A percentile compares a stretch with the other conserved stretches of the same genome.
These are phyloP conservation scores for Fomitopsis serialis DNA, from an alignment of 768 basidiomycete species.

Conservation along the genomic window DNA sequence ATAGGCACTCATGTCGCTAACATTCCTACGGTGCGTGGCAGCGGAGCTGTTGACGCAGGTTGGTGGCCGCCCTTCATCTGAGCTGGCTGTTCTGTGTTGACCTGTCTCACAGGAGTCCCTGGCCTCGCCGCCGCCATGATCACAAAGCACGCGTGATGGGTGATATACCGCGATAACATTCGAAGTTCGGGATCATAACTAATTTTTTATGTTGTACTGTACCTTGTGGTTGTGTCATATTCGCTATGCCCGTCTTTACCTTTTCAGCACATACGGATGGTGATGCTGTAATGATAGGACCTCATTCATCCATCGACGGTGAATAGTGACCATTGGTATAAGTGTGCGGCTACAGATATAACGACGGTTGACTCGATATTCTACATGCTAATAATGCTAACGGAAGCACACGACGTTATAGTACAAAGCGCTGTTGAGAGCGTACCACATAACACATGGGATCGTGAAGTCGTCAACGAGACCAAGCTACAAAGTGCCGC, in stretches of 20 bases:
- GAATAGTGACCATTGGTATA: background rate
- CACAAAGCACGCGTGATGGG: background rate
- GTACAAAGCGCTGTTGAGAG: constrained; percentile 17
- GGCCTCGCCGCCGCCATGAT: constrained; percentile 57
- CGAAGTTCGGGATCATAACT: background rate
- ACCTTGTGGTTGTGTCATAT: background rate
- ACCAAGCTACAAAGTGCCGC: background rate
- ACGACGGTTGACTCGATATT: constrained; percentile 22
- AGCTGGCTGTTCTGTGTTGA: constrained; percentile 3
- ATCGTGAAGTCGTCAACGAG: background rate
- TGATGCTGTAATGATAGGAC: background rate
- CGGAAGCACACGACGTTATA: constrained; percentile 8
- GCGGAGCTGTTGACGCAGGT: constrained; percentile 65
- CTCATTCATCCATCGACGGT: too few species aligned
- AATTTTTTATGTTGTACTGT: background rate
- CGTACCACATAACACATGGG: constrained; percentile 2
- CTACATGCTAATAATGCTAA: constrained; percentile 13
- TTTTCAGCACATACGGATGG: too few species aligned
- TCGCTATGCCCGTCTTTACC: background rate
- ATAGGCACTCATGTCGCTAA: background rate
- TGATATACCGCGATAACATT: background rate
- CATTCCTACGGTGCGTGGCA: constrained; percentile 14
- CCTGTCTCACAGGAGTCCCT: constrained; percentile 47
- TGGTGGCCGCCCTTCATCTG: constrained; percentile 10
- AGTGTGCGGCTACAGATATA: constrained; percentile 14